Conservation (phyloP, 768 basidiomycete genomes). For the Pleurotus djamor region DNA sequence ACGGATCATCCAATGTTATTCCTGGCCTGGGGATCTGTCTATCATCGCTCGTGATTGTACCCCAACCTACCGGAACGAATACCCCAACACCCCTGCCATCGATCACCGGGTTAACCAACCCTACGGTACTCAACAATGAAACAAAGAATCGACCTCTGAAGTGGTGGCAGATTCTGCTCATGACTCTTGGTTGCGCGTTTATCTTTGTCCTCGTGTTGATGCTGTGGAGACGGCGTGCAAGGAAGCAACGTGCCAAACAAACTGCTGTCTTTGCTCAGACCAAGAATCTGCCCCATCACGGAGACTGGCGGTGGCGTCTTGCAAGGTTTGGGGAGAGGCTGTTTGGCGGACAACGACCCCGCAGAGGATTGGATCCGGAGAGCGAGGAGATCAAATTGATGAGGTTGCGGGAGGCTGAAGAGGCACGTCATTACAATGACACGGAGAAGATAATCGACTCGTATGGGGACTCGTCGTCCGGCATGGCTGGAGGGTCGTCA, state of each 20-base stretch:
- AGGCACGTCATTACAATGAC: conserved; percentile 43
- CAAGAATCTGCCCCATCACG: conserved; percentile 47
- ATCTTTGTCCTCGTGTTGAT: conserved; percentile 67
- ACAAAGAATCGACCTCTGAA: conserved; percentile 35
- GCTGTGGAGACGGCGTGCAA: conserved; percentile 69
- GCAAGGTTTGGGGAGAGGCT: conserved; percentile 54
- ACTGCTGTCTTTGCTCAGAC: conserved; percentile 64
- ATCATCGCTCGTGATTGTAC: conserved; percentile 63
- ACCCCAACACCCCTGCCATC: conserved; percentile 48
- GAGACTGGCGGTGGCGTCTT: conserved; percentile 56
- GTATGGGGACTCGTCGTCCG: conserved; percentile 41
- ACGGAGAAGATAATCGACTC: conserved; percentile 54
- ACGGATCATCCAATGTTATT: conserved; percentile 50
- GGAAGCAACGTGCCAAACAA: conserved; percentile 63
- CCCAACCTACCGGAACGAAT: conserved; percentile 43
- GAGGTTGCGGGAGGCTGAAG: conserved; percentile 48
- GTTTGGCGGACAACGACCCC: conserved; percentile 42
- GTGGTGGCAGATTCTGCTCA: conserved; percentile 88
- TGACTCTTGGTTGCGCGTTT: conserved; percentile 79
- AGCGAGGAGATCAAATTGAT: conserved; percentile 48
- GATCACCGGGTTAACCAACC: conserved; percentile 56
- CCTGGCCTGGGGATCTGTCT: conserved; percentile 78
- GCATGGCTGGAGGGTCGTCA: conserved; percentile 40
- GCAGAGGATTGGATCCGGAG: conserved; percentile 15
- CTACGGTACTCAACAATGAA: conserved; percentile 30